Evolutionary conservation across 495 filamentous ascomycete genomes (phyloP), one percentile per base, ranked within the genome.

Genomic region (Cairneyella variabilis): DNA sequence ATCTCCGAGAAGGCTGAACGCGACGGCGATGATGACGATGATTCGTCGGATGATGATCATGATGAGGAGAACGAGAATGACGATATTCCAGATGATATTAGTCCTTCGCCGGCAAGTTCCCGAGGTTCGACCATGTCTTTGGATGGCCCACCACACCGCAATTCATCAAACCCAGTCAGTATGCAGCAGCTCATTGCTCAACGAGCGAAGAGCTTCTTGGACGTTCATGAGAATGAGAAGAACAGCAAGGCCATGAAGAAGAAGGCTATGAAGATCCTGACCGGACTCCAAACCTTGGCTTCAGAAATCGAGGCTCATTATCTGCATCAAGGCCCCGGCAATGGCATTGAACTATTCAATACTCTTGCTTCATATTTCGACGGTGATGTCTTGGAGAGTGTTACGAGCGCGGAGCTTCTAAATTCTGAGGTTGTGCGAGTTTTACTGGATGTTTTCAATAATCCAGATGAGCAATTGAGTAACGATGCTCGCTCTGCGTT

Each of bases 361-460:
- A 84, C 75, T 30, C 70, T 99, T 46, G 90, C 90, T 0, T 76
- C 79, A n/a, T 90, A 91, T 61, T 99, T 99, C 64, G 86, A 93
- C 52, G 84, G 86, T 2, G 88, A 96, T 66, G 75, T 82, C 20
- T 65, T 97, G 54, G 85, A 96, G 66, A 96, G 90, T 49, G 91
- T 97, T 28, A 97, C 95, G n/a, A 99, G 95, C 67, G 89, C 91
- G 14, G 95, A 99, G 62, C 69, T 99, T 22, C 81, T 97, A 12
- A 89, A 85, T 48, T 97, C 95, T 7, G 86, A 89, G 20, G 82
- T 99, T 49, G 90, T 97, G 22, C 78, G 88, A 28, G 83, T 88
- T 11, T 73, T 99, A 18, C 77, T 97, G 20, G 78, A 88, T 22
- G 79, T 96, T 21, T 91, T 99, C 58, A 85, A 81, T 58, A 85